Evolutionary conservation across 108 stramenopile species (phyloP), one percentile per base, ranked within the genome.

Genomic region (Pseudonitzschia delicatissima): DNA sequence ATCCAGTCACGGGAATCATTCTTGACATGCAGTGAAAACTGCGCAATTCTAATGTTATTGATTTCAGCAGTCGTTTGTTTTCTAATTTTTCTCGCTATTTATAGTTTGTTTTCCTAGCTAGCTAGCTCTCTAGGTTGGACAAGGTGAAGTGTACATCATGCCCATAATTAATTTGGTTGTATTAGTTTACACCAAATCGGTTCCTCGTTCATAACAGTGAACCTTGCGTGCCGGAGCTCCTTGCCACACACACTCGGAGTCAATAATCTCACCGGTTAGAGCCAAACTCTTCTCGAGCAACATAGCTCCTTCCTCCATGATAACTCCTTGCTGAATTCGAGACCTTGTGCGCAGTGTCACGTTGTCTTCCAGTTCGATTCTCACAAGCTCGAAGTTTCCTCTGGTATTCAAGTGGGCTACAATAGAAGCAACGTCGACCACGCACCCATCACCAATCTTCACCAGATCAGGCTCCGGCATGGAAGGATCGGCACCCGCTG

Each of bases 401-500:
- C 82, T 66, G 11, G 87, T 88, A 57, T 88, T 88, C 71, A 88
- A 61, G 57, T 88, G 87, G 25, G 62, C 35, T 2, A 81, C 76
- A 34, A 88, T 61, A 2, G 81, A 80, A 0, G 83, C 83, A 28
- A 72, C 47, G 52, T 88, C 87, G 53, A 88, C 63, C 11, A 71
- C 77, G 45, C 68, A 57, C 20, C 76, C 45, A 58, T 85, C 81
- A 13, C 87, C 87, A 18, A 88, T 83, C 17, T 28, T 57, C 8
- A 85, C 74, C 39, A 83, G 64, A 35, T 85, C 81, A 2, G 80
- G 83, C 49, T 88, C 83, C 5, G 87, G 73, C 86, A 87, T 84
- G 60, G 67, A 76, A 0, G 82, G 81, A 57, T 87, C 86, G 36
- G 65, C 81, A 28, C 85, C 77, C 40, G 77, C 68, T 23, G 82